These are phyloP conservation scores for Plasmodium cynomolgi DNA, from an alignment of 169 alveolate species.

Conservation along the genomic window DNA sequence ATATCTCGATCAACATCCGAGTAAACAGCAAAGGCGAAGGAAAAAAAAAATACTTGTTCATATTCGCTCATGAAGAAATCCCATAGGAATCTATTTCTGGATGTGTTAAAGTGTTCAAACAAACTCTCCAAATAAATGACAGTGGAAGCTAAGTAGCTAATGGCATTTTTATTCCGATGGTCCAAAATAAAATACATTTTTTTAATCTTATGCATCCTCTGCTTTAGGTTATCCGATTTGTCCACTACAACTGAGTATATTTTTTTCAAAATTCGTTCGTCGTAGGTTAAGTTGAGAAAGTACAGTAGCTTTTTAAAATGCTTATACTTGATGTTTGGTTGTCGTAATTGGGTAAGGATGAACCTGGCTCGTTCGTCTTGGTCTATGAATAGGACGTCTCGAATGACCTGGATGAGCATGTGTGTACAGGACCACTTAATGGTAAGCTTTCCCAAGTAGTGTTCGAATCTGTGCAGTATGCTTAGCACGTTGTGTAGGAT, in stretches of 20 bases:
- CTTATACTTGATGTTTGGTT: conserved; percentile 16
- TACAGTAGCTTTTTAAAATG: conserved; percentile 22
- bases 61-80: conserved; percentile 46
- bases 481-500: conserved; percentile 26
- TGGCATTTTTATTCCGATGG: conserved; percentile 22
- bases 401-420: conserved; percentile 11
- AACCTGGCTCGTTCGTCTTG: neutral
- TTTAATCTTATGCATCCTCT: conserved; percentile 20
- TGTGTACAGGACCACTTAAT: conserved; percentile 32
- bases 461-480: conserved; percentile 15
- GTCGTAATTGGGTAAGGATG: neutral
- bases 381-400: conserved; percentile 19
- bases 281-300: conserved; percentile 22
- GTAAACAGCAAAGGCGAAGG: conserved; percentile 27
- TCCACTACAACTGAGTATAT: neutral
- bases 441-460: conserved; percentile 12
- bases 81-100: conserved; percentile 27
- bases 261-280: conserved; percentile 13
- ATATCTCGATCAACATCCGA: neutral
- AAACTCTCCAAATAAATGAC: conserved; percentile 33
- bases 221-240: neutral
- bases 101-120: conserved; percentile 41
- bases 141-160: conserved; percentile 8
- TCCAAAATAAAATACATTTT: conserved; percentile 35
- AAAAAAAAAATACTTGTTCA: conserved; percentile 10